A percentile compares a stretch with the other conserved stretches of the same genome.
These are phyloP conservation scores for Amylocystis lapponica DNA, from an alignment of 768 basidiomycete species.

Conservation along the genomic window DNA sequence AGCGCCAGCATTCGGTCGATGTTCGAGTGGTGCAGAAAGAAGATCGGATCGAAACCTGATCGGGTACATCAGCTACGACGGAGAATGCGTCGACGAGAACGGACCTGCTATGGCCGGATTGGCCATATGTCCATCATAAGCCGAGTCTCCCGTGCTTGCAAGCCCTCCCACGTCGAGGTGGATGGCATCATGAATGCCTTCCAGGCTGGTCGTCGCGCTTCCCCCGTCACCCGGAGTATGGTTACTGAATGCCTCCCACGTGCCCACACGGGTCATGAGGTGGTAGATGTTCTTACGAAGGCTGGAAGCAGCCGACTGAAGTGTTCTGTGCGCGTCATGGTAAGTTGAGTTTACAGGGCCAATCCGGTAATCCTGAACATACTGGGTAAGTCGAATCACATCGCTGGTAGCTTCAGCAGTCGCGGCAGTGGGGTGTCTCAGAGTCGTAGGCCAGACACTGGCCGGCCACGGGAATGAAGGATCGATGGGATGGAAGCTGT, in stretches of 20 bases:
- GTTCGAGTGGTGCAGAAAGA: slow-evolving; percentile 49
- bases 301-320: too few species aligned
- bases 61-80: too few species aligned
- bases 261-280: slow-evolving; percentile 16
- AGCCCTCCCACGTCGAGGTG: slow-evolving; percentile 27
- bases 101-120: slow-evolving; percentile 37
- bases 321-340: too few species aligned
- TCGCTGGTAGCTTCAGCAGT: too few species aligned
- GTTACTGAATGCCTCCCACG: slow-evolving; percentile 44
- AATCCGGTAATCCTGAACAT: too few species aligned
- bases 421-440: slow-evolving; percentile 29
- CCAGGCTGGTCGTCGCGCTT: slow-evolving; percentile 40
- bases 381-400: too few species aligned
- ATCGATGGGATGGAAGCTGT: slow-evolving; percentile 8
- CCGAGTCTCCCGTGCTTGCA: too few species aligned
- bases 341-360: too few species aligned
- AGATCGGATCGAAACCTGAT: slow-evolving; percentile 46
- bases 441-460: slow-evolving; percentile 26
- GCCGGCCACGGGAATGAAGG: slow-evolving; percentile 10
- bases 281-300: slow-evolving; percentile 9
- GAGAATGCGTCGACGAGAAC: too few species aligned
- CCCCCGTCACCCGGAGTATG: slow-evolving; percentile 32
- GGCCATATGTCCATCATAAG: slow-evolving; percentile 39
- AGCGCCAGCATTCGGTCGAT: slow-evolving; percentile 48
- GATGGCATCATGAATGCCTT: slow-evolving; percentile 43